Evolutionary conservation across 306 rosid species (phyloP), one percentile per base, ranked within the genome.

Genomic region (Potentilla sterilis): DNA sequence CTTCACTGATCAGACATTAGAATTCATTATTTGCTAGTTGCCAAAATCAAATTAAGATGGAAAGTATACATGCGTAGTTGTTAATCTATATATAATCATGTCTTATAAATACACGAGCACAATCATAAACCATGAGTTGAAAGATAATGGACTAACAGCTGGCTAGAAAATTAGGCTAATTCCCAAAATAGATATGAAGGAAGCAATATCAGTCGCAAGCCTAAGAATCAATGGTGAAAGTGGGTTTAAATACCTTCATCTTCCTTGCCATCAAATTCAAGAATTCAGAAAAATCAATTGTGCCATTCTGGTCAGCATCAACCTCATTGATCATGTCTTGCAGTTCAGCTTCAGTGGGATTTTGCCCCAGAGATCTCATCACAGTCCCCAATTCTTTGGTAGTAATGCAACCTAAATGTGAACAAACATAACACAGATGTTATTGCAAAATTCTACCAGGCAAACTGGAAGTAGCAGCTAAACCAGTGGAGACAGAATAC

Each of bases 261-360:
- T 73, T 74, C 79, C 79, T 70, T 48, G 83, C 79, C 83, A 80
- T 80, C 83, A 80, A 59, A 58, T 80, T 80, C 79, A 80, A 57
- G 61, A 80, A 80, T 70, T 80, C 83, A 8, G 79, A 74, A 54
- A 80, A 80, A 38, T 80, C 83, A 19, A 80, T 80, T 3, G 83
- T 80, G 75, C 83, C 83, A 47, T 80, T 80, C 67, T 80, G 79
- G 11, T 80, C 79, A 67, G 79, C 79, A 80, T 80, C 83, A 38
- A 74, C 83, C 62, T 80, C 83, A 67, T 37, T 80, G 78, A 80
- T 80, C 83, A 80, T 80, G 59, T 80, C 79, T 67, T 80, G 83
- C 69, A 80, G 57, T 47, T 80, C 83, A 73, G 78, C 83, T 59
- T 74, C 79, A 2, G 79, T 74, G 63, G 83, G 83, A 37, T 80